Evolutionary conservation across 257 asterid species (phyloP).

Genomic region (Penstemon davidsonii): DNA sequence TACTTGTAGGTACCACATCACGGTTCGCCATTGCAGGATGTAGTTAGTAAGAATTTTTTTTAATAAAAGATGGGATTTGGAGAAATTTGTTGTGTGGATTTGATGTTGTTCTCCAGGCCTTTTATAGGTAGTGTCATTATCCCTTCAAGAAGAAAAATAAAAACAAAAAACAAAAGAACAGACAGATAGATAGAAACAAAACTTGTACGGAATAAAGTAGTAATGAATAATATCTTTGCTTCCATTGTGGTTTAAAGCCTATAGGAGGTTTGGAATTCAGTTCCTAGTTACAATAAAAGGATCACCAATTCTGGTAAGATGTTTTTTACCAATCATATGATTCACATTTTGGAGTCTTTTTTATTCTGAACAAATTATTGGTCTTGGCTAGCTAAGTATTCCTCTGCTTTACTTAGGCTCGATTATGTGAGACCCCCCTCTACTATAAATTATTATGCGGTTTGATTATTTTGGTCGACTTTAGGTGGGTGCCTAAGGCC

Average conservation of each 20-base stretch:
- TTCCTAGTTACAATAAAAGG: neutral
- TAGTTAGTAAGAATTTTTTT: neutral
- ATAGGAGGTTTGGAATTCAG: constrained; percentile 48
- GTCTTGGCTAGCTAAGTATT: neutral
- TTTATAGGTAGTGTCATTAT: constrained; percentile 37
- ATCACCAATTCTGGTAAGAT: neutral
- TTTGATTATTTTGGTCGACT: no score
- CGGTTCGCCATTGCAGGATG: constrained; percentile 34
- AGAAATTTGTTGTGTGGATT: constrained; percentile 24
- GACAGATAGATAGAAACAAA: neutral
- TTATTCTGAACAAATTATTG: constrained; percentile 15
- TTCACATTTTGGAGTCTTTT: constrained; percentile 24
- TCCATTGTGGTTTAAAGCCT: constrained; percentile 41
- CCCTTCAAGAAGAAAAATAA: constrained; percentile 7
- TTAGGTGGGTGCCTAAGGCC: no score
- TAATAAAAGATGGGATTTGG: neutral
- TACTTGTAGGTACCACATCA: constrained; percentile 12
- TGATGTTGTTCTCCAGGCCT: constrained; percentile 21
- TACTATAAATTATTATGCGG: no score
- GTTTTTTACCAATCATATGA: neutral
- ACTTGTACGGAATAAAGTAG: constrained; percentile 44
- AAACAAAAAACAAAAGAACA: neutral
- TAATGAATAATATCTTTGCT: constrained; percentile 67
- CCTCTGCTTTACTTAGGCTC: neutral
- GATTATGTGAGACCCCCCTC: neutral